phyloP scores from a whole-genome alignment of 768 basidiomycete genomes.

The Tylopilus cervinicoccineus region DNA sequence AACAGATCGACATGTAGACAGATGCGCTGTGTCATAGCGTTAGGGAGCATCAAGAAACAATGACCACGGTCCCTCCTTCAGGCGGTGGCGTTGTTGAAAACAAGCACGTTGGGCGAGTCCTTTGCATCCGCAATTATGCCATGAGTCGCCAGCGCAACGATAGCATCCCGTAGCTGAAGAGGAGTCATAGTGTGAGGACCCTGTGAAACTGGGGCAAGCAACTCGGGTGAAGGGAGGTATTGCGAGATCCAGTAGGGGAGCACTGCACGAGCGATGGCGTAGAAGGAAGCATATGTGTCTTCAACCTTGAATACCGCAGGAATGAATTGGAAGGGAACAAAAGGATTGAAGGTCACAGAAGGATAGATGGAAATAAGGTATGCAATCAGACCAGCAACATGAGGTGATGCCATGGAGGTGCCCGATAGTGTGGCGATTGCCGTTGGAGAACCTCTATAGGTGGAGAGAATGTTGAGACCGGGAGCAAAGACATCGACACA shows the following conservation, averaged over 20 bases:
- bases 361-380: constrained; percentile 92
- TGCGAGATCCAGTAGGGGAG: constrained; percentile 56
- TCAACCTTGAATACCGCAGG: constrained; percentile 32
- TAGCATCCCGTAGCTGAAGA: constrained; percentile 68
- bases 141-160: constrained; percentile 56
- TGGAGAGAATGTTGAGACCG: constrained; percentile 87
- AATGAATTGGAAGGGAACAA: constrained; percentile 35
- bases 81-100: constrained; percentile 75
- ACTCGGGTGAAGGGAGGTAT: constrained; percentile 51
- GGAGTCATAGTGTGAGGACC: constrained; percentile 52
- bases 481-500: constrained; percentile 96
- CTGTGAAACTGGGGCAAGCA: constrained; percentile 43
- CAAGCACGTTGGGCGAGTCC: constrained; percentile 64
- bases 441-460: constrained; percentile 61
- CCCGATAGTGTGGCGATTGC: constrained; percentile 81
- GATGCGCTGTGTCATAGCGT: constrained; percentile 1
- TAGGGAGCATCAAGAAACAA: not conserved
- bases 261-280: constrained; percentile 49
- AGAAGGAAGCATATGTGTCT: constrained; percentile 43
- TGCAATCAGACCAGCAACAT: constrained; percentile 84
- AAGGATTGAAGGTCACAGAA: constrained; percentile 56
- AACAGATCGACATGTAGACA: constrained; percentile 5
- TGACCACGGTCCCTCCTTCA: not conserved
- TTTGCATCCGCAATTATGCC: constrained; percentile 42
- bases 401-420: constrained; percentile 94